Evolutionary conservation across 164 flowering plant species (phyloP).

Genomic region (Saururus chinensis): DNA sequence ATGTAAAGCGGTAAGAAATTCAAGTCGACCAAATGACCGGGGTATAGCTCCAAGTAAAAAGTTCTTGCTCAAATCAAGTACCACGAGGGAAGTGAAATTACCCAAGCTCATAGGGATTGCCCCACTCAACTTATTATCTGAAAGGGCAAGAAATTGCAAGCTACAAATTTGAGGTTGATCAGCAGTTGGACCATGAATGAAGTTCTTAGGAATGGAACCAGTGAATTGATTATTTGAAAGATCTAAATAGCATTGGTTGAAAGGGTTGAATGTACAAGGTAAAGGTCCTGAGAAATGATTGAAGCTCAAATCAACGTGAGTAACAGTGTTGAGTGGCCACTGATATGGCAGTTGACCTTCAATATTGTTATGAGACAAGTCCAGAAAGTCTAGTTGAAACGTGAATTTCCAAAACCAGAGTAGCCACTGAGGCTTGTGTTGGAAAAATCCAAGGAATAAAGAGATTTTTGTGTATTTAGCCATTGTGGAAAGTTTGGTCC

Average conservation of each 20-base stretch:
- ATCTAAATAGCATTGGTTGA: background rate
- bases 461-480: conserved; percentile 18
- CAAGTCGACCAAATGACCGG: conserved; percentile 4
- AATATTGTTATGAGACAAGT: conserved; percentile 17
- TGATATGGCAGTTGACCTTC: conserved; percentile 9
- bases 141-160: conserved; percentile 7
- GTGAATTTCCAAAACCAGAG: conserved; percentile 13
- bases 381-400: background rate
- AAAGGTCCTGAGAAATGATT: conserved; percentile 12
- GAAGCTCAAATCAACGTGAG: conserved; percentile 9
- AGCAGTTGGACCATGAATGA: no score
- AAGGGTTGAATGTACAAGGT: background rate
- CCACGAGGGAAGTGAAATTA: background rate
- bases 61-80: conserved; percentile 16
- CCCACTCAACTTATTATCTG: conserved; percentile 14
- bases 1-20: conserved; percentile 1
- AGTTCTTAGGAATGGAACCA: conserved; percentile 4
- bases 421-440: conserved; percentile 13
- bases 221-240: conserved; percentile 13
- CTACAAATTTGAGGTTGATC: background rate
- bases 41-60: conserved; percentile 26
- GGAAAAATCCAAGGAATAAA: background rate
- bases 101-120: conserved; percentile 16
- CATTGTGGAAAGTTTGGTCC: conserved; percentile 17
- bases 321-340: background rate